Evolutionary conservation across 805 yeast genomes (phyloP).

Genomic region (Pachysolen tannophilus): DNA sequence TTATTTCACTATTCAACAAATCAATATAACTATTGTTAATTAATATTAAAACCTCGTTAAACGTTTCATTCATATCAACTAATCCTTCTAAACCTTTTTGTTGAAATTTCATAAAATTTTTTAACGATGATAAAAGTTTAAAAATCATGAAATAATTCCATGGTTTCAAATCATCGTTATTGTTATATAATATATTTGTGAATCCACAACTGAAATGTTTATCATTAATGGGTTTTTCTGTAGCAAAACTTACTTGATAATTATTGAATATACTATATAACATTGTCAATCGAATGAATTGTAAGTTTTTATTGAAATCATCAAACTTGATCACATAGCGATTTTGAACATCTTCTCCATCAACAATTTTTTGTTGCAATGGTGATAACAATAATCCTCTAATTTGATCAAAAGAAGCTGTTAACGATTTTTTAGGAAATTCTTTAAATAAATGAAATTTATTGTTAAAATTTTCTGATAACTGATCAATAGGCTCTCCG

Average conservation of each 20-base stretch:
- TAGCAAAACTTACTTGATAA: conserved; percentile 3
- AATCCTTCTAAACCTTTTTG: conserved; percentile 3
- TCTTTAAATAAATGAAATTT: background rate
- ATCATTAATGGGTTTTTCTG: background rate
- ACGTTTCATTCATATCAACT: conserved; percentile 2
- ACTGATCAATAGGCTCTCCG: conserved; percentile 4
- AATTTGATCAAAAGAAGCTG: conserved; percentile 4
- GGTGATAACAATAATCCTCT: conserved; percentile 3
- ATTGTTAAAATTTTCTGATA: conserved; percentile 1
- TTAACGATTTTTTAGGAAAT: background rate
- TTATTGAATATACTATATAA: conserved; percentile 4
- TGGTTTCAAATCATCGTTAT: conserved; percentile 1
- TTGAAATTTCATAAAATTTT: background rate
- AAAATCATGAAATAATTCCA: conserved; percentile 7
- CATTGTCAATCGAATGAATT: conserved; percentile 4
- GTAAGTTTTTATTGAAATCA: conserved; percentile 2
- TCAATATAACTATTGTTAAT: conserved; percentile 7
- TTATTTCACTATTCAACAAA: conserved; percentile 7
- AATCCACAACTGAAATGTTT: conserved; percentile 4
- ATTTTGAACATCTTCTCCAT: too few species aligned
- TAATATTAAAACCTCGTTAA: background rate
- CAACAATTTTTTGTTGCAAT: background rate
- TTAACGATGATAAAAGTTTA: background rate
- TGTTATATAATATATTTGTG: conserved; percentile 1
- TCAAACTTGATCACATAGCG: conserved; percentile 5